phyloP scores from a whole-genome alignment of 2,329 filamentous ascomycete species.

The Colletotrichum limetticola region DNA sequence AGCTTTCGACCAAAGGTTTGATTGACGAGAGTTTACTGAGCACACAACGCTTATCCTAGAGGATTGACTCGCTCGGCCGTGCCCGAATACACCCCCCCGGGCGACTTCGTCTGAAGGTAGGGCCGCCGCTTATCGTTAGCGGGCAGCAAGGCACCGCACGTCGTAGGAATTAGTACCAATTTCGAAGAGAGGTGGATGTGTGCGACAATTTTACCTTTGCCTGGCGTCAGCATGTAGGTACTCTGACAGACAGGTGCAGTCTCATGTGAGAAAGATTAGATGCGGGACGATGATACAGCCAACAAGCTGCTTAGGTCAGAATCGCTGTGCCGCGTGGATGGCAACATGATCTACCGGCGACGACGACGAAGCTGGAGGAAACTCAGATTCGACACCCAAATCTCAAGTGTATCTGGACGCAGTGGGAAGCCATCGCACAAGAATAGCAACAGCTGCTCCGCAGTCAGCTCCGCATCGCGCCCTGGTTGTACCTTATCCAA shows the following conservation, averaged over 20 bases:
- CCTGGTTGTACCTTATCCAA: background rate
- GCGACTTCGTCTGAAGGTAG: background rate
- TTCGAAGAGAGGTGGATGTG: background rate
- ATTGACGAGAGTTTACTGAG: background rate
- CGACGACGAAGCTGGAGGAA: background rate
- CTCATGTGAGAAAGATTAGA: conserved; percentile 11
- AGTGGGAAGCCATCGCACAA: background rate
- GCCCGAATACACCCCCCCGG: background rate
- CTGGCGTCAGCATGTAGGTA: background rate
- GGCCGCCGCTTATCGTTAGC: background rate
- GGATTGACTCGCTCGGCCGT: background rate
- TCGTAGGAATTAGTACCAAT: background rate
- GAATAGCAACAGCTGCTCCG: conserved; percentile 8
- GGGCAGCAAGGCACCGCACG: background rate
- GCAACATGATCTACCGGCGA: background rate
- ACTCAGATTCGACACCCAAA: background rate
- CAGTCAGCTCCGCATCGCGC: background rate
- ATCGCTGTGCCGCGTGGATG: background rate
- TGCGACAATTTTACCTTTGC: background rate
- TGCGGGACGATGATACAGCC: conserved; percentile 1
- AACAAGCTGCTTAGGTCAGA: background rate
- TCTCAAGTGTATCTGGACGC: background rate
- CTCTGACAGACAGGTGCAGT: background rate
- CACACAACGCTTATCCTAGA: background rate
- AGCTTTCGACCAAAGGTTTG: background rate